Evolutionary conservation across 495 filamentous ascomycete genomes (phyloP), one percentile per base, ranked within the genome.

Genomic region (Penicillium bovifimosum): DNA sequence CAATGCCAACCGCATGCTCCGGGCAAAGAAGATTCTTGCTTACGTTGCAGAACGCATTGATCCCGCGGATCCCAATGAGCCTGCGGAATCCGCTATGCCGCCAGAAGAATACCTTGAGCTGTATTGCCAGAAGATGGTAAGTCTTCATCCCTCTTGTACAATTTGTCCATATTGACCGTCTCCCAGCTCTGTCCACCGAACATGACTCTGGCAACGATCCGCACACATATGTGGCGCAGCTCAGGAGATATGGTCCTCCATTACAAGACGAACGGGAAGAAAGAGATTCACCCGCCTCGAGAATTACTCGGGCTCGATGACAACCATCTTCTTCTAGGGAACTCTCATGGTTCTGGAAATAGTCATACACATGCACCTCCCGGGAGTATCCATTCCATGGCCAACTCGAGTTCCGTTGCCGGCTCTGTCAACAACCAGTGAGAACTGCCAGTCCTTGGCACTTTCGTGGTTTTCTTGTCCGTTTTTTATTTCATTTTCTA

Each of bases 1-100:
- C 51, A 98, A 97, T 65, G 93, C 93, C 27, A 98, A 97, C 62
- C 79, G 93, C 27, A 97, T 98, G 95, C 78, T 98, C 27, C 81
- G 93, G 39, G 87, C 91, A 3, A 92, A 89, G 73, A 98, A 97
- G 75, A 89, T 98, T n/a, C 69, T 95, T 32, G 84, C 82, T 1
- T 98, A 98, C 59, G 84, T 97, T 6, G 86, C 90, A 1, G 93
- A 98, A 66, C 79, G 90, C 43, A 91, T 98, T 47, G 91, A 96
- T 63, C 79, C 84, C 1, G 65, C 66, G 6, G 64, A 73, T 45
- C 65, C 73, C 1, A 68, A 78, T 40, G 71, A 80, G 29, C 72
- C 73, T 2, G 81, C 83, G 46, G 75, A 77, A 9, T 74, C 83
- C 27, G 74, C 76, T 14, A 64, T 92, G 68, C 87, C 82, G 60